These are phyloP conservation scores for Periconia sp. DNA, from an alignment of 2,329 filamentous ascomycete genomes.

Conservation along the genomic window DNA sequence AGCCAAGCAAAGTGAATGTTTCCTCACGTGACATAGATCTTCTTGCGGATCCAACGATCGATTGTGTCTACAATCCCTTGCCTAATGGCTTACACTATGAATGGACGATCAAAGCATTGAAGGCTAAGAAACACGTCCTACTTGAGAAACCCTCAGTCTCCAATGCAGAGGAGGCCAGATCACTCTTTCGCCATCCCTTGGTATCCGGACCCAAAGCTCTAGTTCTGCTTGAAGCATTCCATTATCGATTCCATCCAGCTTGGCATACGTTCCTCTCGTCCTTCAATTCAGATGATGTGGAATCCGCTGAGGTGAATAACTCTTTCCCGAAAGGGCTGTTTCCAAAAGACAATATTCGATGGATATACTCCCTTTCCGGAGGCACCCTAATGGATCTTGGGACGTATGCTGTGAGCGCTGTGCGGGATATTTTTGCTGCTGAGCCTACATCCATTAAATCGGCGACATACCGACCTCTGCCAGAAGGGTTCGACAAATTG, in stretches of 20 bases:
- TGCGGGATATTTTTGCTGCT: slow-evolving; percentile 30
- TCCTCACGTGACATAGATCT: slow-evolving; percentile 34
- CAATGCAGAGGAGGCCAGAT: slow-evolving; percentile 50
- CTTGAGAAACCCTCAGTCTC: slow-evolving; percentile 55
- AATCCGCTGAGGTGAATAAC: slow-evolving; percentile 36
- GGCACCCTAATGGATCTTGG: slow-evolving; percentile 49
- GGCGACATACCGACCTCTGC: slow-evolving; percentile 17
- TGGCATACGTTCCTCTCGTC: slow-evolving; percentile 45
- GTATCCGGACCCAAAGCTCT: slow-evolving; percentile 45
- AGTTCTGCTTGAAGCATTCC: slow-evolving; percentile 52
- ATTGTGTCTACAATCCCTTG: slow-evolving; percentile 54
- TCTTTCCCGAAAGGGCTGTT: slow-evolving; percentile 32
- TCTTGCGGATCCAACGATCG: slow-evolving; percentile 44
- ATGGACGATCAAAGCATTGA: slow-evolving; percentile 50
- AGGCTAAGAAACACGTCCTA: slow-evolving; percentile 53
- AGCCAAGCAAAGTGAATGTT: neutral
- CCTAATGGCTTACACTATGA: slow-evolving; percentile 53
- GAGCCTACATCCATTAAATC: slow-evolving; percentile 32
- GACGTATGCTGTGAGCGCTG: slow-evolving; percentile 42
- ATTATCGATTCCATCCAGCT: slow-evolving; percentile 53
- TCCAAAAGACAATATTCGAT: slow-evolving; percentile 45
- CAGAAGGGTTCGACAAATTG: slow-evolving; percentile 15
- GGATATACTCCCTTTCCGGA: slow-evolving; percentile 46
- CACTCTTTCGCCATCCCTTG: slow-evolving; percentile 43
- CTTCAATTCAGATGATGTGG: slow-evolving; percentile 41